These are phyloP conservation scores for Ustilago sp. DNA, from an alignment of 1,284 basidiomycete species.

Conservation along the genomic window DNA sequence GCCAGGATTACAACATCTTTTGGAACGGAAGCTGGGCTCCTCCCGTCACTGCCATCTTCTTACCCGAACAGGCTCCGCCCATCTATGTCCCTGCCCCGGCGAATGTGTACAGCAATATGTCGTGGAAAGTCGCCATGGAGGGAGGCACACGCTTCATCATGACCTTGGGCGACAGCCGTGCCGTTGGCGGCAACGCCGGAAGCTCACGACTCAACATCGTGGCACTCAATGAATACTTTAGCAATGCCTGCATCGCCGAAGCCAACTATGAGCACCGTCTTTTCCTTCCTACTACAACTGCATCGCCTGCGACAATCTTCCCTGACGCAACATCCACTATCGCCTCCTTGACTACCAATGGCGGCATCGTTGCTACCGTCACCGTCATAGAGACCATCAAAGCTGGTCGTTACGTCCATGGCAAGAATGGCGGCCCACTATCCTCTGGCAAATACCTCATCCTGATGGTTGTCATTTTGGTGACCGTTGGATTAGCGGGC, in stretches of 20 bases:
- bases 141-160: constrained; percentile 50
- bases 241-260: constrained; percentile 27
- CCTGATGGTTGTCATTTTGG: constrained; percentile 37
- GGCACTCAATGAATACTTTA: constrained; percentile 43
- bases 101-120: constrained; percentile 12
- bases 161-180: constrained; percentile 43
- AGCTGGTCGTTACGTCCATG: constrained; percentile 27
- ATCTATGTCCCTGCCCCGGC: constrained; percentile 33
- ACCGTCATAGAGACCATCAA: constrained; percentile 49
- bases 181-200: constrained; percentile 27
- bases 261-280: constrained; percentile 19
- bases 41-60: constrained; percentile 42
- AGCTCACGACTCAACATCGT: constrained; percentile 50
- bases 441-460: constrained; percentile 24
- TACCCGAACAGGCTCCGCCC: constrained; percentile 47
- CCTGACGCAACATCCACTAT: constrained; percentile 51
- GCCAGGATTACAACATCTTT: constrained; percentile 34
- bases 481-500: constrained; percentile 28
- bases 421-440: constrained; percentile 14
- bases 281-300: constrained; percentile 37
- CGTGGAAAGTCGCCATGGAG: constrained; percentile 36
- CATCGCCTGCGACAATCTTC: constrained; percentile 31
- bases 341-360: constrained; percentile 43
- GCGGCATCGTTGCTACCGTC: constrained; percentile 41
- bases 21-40: constrained; percentile 38